A percentile compares a stretch with the other conserved stretches of the same genome.
phyloP scores from a whole-genome alignment of 441 rosid species.

The Gossypium gossypioides region DNA sequence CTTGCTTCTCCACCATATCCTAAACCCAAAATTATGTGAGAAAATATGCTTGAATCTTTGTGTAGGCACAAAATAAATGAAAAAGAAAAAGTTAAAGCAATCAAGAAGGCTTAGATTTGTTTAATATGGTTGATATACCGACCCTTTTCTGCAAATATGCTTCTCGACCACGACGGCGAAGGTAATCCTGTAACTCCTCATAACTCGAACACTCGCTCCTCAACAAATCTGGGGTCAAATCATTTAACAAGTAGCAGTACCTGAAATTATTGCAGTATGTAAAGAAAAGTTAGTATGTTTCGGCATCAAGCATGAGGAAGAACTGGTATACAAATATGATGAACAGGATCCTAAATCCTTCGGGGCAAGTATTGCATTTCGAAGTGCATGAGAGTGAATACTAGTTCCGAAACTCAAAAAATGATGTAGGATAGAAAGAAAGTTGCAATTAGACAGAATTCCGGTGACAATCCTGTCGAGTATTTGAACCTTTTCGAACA shows the following conservation, averaged over 20 bases:
- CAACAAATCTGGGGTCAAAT: slow-evolving; percentile 67
- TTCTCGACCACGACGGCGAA: slow-evolving; percentile 69
- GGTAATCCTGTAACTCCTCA: slow-evolving; percentile 66
- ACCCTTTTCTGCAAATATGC: slow-evolving; percentile 92
- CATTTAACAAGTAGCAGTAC: slow-evolving; percentile 82
- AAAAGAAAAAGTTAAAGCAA: neutral
- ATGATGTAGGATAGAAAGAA: neutral
- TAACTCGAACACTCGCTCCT: slow-evolving; percentile 56
- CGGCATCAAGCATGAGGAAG: neutral
- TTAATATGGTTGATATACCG: slow-evolving; percentile 17
- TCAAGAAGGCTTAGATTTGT: neutral
- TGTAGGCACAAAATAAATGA: neutral
- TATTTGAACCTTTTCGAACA: neutral
- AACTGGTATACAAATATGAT: neutral
- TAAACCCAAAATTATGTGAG: slow-evolving; percentile 12
- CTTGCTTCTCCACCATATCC: slow-evolving; percentile 78
- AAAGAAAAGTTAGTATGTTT: slow-evolving; percentile 1
- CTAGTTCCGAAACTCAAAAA: neutral
- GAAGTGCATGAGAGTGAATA: neutral
- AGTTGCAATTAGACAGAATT: slow-evolving; percentile 7
- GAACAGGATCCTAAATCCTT: neutral
- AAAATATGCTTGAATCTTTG: neutral
- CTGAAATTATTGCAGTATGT: slow-evolving; percentile 27
- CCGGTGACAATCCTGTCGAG: neutral
- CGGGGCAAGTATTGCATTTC: neutral